A percentile compares a stretch with the other conserved stretches of the same genome.
phyloP scores from a whole-genome alignment of 1,139 yeast species.

The Saccharomyces hybrid region DNA sequence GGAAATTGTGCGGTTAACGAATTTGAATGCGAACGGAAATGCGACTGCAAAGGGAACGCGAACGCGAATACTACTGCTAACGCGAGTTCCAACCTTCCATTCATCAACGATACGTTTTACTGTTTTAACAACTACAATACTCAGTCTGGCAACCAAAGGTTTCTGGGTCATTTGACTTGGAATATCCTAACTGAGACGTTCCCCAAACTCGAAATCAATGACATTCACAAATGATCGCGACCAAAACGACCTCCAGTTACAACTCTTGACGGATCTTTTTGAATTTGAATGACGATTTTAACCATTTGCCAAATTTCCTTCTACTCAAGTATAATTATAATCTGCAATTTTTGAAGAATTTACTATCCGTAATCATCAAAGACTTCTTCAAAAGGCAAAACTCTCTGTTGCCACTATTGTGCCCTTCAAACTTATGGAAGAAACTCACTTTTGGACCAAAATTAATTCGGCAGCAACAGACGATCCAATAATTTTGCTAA shows the following conservation, averaged over 20 bases:
- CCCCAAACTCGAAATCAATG: not conserved
- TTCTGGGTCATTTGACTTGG: slow-evolving; percentile 27
- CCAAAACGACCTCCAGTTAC: not conserved
- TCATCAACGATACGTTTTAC: slow-evolving; percentile 28
- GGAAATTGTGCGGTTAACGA: slow-evolving; percentile 52
- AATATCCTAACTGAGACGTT: slow-evolving; percentile 11
- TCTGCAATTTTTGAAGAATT: slow-evolving; percentile 9
- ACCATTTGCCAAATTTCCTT: slow-evolving; percentile 20
- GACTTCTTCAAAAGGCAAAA: slow-evolving; percentile 21
- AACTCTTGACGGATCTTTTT: not conserved
- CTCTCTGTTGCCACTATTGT: slow-evolving; percentile 25
- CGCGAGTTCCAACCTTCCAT: slow-evolving; percentile 12
- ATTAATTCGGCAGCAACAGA: slow-evolving; percentile 2
- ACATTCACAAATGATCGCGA: not conserved
- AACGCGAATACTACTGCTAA: not conserved
- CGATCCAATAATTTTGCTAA: slow-evolving; percentile 16
- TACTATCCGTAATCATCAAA: slow-evolving; percentile 12
- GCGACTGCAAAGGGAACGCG: not conserved
- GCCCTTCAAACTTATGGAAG: slow-evolving; percentile 19
- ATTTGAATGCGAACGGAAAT: slow-evolving; percentile 15
- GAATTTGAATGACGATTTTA: slow-evolving; percentile 12
- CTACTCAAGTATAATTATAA: slow-evolving; percentile 18
- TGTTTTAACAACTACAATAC: slow-evolving; percentile 18
- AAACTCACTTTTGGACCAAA: slow-evolving; percentile 4
- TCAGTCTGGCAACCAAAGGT: slow-evolving; percentile 11